Base-by-base conservation (phyloP, 164 flowering plant species). In the Warburgia ugandensis region DNA sequence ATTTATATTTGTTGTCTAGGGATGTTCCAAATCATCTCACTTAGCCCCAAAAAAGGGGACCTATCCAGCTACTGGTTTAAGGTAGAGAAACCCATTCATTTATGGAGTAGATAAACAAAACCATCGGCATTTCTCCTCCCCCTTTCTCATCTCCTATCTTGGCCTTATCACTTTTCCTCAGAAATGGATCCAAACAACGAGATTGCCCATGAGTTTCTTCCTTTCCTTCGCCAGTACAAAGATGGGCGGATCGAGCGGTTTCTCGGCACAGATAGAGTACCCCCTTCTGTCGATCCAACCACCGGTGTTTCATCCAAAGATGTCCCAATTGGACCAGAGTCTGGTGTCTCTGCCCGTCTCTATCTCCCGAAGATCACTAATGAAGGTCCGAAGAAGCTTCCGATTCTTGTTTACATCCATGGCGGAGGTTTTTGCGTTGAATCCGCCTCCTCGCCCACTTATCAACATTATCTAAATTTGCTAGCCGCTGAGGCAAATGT, bases 261-360 rank as follows among this genome's bases (percentile, higher is more conserved):
- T 23, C 4, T 4, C 4, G 47, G n/a, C 46, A 39, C 45, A 25
- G 35, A 26, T 5, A 6, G 27, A 45, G 45, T 52, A 12, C 46
- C 56, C 5, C 35, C 56, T 6, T 39, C 45, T 27, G 7, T 19
- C 37, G 35, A 39, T 28, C 47, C 46, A 0, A 12, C 21, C 12
- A 16, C 55, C 35, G 46, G 47, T n/a, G 56, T 39, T 10, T 38
- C 45, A 33, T 53, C 56, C 47, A 53, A 53, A 29, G 56, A 53
- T 16, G 47, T 53, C 35, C 11, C 13, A 12, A 39, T 22, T 21
- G 19, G 2, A 4, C 16, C 43, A n/a, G 39, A 22, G 5, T 10
- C 16, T 19, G 7, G 21, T 16, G 47, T 39, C 23, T 40, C 45
- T 11, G 45, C 35, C 22, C 45, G 46, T 29, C 48, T 53, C 25